Conservation (phyloP, 2,329 filamentous ascomycete genomes). For the Alternaria sp. region DNA sequence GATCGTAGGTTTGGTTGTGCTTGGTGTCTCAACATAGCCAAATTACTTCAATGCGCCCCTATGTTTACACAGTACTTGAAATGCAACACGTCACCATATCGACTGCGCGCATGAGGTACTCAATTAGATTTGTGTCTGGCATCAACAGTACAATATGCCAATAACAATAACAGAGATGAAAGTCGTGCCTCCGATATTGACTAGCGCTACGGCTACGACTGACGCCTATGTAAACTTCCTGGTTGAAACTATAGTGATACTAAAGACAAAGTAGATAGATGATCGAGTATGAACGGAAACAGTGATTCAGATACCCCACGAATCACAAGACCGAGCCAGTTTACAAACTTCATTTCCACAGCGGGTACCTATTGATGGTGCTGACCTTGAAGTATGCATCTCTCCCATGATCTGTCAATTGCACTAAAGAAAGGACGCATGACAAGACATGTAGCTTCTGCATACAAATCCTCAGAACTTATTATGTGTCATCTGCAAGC, state of each 20-base stretch:
- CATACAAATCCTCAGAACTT: neutral
- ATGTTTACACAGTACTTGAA: neutral
- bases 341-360: neutral
- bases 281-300: neutral
- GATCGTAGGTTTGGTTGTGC: neutral
- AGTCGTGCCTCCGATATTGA: neutral
- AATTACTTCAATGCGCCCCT: neutral
- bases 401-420: neutral
- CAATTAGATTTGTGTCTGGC: neutral
- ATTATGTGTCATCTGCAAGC: neutral
- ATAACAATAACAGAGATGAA: neutral
- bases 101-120: neutral
- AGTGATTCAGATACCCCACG: neutral
- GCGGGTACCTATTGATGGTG: neutral
- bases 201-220: neutral
- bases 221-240: neutral
- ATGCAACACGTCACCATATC: neutral
- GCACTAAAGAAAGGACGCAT: neutral
- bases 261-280: neutral
- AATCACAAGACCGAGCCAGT: neutral
- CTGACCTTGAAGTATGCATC: neutral
- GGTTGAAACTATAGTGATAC: neutral
- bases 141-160: neutral
- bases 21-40: slow-evolving; percentile 1
- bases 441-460: neutral